Percentiles rank a stretch among this genome's conserved stretches.
phyloP scores from a whole-genome alignment of 176 grass and related monocot species.

The Hordeum vulgare region MorexV3_pseudomolecules_assembly NC_058524.1:188620512-188621011 shows the following conservation, averaged over 20 bases:
- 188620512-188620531: slow-evolving; percentile 91
- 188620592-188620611: slow-evolving; percentile 23
- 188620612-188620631: slow-evolving; percentile 29
- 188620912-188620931: slow-evolving; percentile 54
- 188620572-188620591: slow-evolving; percentile 34
- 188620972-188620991: slow-evolving; percentile 72
- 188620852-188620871: slow-evolving; percentile 55
- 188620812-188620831: slow-evolving; percentile 42
- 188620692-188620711: slow-evolving; percentile 24
- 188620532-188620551: slow-evolving; percentile 98
- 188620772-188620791: slow-evolving; percentile 51
- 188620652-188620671: slow-evolving; percentile 4
- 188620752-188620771: slow-evolving; percentile 49
- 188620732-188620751: slow-evolving; percentile 32
- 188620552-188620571: slow-evolving; percentile 46
- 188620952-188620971: slow-evolving; percentile 78
- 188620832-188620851: slow-evolving; percentile 66
- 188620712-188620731: slow-evolving; percentile 23
- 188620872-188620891: slow-evolving; percentile 74
- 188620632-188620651: not conserved
- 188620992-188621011: slow-evolving; percentile 85
- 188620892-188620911: slow-evolving; percentile 90
- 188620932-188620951: slow-evolving; percentile 84
- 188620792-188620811: slow-evolving; percentile 37
- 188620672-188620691: slow-evolving; percentile 35